These are phyloP conservation scores for Porcisia deanei DNA, from an alignment of 208 protist species.

Conservation along the genomic window DNA sequence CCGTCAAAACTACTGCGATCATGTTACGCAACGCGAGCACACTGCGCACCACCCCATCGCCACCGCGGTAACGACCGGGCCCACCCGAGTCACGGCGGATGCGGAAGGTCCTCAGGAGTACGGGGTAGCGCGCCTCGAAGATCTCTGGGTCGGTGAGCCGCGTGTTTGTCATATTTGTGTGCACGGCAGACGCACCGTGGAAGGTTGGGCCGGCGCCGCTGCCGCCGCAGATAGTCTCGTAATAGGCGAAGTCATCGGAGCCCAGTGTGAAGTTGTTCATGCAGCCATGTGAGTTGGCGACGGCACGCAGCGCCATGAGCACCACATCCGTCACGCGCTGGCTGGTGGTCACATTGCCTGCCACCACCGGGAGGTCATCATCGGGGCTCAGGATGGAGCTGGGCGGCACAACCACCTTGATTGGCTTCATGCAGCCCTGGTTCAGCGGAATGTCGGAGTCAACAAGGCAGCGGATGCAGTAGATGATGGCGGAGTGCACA, in stretches of 20 bases:
- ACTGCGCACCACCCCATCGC: slow-evolving; percentile 93
- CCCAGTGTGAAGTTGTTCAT: slow-evolving; percentile 98
- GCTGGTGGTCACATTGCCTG: slow-evolving; percentile 95
- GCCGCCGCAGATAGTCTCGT: slow-evolving; percentile 97
- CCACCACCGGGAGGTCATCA: slow-evolving; percentile 92
- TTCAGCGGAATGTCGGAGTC: slow-evolving; percentile 95
- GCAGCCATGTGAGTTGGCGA: slow-evolving; percentile 84
- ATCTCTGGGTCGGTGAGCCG: slow-evolving; percentile 95
- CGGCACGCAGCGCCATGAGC: slow-evolving; percentile 89
- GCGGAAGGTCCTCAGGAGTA: slow-evolving; percentile 85
- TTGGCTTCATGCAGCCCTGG: slow-evolving; percentile 92
- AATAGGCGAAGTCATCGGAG: slow-evolving; percentile 90
- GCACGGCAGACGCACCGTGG: slow-evolving; percentile 85
- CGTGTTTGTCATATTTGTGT: slow-evolving; percentile 98
- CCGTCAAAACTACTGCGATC: slow-evolving; percentile 89
- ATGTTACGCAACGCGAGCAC: slow-evolving; percentile 82
- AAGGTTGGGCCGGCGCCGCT: slow-evolving; percentile 89
- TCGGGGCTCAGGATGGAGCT: slow-evolving; percentile 84
- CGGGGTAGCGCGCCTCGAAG: slow-evolving; percentile 93
- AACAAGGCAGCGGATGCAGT: slow-evolving; percentile 95
- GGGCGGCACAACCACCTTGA: slow-evolving; percentile 71
- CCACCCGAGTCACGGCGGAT: slow-evolving; percentile 89
- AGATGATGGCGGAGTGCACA: slow-evolving; percentile 93
- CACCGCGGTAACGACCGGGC: slow-evolving; percentile 71
- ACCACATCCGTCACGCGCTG: slow-evolving; percentile 96